Evolutionary conservation across 2,329 filamentous ascomycete genomes (phyloP).

Genomic region (Colletotrichum sp.): DNA sequence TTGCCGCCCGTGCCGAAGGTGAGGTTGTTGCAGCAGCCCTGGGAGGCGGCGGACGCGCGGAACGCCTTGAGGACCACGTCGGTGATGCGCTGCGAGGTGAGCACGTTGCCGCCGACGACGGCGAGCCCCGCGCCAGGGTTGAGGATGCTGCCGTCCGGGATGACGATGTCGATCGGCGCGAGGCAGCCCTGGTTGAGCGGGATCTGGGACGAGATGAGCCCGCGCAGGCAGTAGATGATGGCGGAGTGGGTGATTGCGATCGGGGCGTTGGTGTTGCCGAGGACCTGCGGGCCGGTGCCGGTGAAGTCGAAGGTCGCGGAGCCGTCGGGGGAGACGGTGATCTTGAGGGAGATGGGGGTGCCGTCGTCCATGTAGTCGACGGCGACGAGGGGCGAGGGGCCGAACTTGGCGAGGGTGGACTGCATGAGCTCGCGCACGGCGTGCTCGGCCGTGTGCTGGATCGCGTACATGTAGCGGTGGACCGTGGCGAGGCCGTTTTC

Average conservation of each 20-base stretch:
- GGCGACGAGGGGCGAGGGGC: slow-evolving; percentile 71
- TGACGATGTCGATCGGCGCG: slow-evolving; percentile 75
- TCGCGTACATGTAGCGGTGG: slow-evolving; percentile 22
- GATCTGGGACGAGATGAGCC: slow-evolving; percentile 80
- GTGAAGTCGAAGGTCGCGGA: slow-evolving; percentile 65
- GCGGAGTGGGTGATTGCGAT: slow-evolving; percentile 35
- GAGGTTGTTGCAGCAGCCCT: slow-evolving; percentile 85
- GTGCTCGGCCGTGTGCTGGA: slow-evolving; percentile 19
- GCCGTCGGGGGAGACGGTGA: slow-evolving; percentile 67
- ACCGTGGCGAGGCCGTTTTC: slow-evolving; percentile 82
- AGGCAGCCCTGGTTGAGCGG: slow-evolving; percentile 88
- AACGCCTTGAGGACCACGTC: slow-evolving; percentile 86
- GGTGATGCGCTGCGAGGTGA: slow-evolving; percentile 81
- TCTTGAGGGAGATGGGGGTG: slow-evolving; percentile 29
- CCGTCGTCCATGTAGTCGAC: slow-evolving; percentile 77
- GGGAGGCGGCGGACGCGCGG: slow-evolving; percentile 76
- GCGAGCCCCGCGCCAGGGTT: slow-evolving; percentile 78
- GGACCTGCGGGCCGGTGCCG: slow-evolving; percentile 58
- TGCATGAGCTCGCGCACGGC: slow-evolving; percentile 19
- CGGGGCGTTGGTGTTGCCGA: slow-evolving; percentile 34
- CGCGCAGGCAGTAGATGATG: slow-evolving; percentile 73
- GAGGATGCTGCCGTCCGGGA: slow-evolving; percentile 75
- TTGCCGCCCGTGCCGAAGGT: slow-evolving; percentile 84
- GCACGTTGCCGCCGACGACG: slow-evolving; percentile 83
- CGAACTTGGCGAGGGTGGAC: slow-evolving; percentile 60